Evolutionary conservation across 2,329 filamentous ascomycete species (phyloP).

Genomic region (Stemphylium lycopersici): DNA sequence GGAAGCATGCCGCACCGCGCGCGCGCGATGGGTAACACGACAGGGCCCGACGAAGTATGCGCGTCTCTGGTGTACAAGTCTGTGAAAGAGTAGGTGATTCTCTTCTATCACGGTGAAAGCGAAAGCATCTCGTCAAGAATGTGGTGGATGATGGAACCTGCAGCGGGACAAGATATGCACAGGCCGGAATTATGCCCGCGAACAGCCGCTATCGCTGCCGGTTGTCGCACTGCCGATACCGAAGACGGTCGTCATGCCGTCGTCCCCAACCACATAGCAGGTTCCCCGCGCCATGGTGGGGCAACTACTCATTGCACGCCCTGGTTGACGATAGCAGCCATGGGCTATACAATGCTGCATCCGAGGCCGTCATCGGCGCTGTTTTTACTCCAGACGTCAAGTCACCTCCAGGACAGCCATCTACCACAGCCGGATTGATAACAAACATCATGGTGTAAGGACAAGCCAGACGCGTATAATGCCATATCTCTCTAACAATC

Average conservation of each 20-base stretch:
- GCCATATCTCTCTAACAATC: neutral
- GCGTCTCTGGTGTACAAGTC: no score
- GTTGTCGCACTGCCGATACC: neutral
- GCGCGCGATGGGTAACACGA: neutral
- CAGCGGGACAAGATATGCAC: neutral
- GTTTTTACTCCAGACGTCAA: neutral
- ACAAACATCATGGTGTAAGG: slow-evolving; percentile 32
- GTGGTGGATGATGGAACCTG: no score
- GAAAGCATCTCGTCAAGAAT: no score
- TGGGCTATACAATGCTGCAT: neutral
- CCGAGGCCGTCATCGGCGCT: neutral
- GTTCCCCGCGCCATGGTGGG: slow-evolving; percentile 28
- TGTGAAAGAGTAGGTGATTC: no score
- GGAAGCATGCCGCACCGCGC: slow-evolving; percentile 3
- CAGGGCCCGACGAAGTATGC: no score
- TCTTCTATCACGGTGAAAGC: no score
- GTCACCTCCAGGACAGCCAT: neutral
- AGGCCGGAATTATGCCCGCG: neutral
- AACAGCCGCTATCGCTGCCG: slow-evolving; percentile 1
- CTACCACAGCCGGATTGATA: neutral
- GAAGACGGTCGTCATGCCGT: neutral
- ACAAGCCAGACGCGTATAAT: rapidly evolving
- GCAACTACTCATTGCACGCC: slow-evolving; percentile 4
- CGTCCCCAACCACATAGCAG: slow-evolving; percentile 1
- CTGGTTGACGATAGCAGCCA: slow-evolving; percentile 1